A percentile compares a stretch with the other conserved stretches of the same genome.
Evolutionary conservation across 805 yeast genomes (phyloP).

Genomic region (Starmerella tilneyi): DNA sequence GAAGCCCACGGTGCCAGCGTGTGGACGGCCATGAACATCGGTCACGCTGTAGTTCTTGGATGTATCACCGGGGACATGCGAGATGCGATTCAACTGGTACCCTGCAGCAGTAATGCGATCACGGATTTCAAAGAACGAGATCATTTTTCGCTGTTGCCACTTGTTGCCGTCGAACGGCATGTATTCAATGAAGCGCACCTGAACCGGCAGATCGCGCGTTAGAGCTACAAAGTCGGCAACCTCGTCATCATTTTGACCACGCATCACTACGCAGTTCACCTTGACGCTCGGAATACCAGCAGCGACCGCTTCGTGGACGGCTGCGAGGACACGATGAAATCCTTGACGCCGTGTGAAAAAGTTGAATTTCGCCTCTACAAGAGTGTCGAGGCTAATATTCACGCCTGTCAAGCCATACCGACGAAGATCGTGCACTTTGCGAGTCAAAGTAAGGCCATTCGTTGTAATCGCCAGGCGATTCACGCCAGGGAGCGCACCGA

Average conservation of each 20-base stretch:
- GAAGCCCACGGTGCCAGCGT: constrained; percentile 41
- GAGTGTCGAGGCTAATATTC: constrained; percentile 42
- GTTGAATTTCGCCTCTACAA: constrained; percentile 42
- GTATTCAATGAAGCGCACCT: constrained; percentile 46
- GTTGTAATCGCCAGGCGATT: constrained; percentile 44
- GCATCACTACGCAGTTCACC: constrained; percentile 43
- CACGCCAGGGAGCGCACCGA: constrained; percentile 36
- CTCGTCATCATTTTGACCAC: constrained; percentile 44
- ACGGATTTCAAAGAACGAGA: constrained; percentile 39
- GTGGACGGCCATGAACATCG: constrained; percentile 25
- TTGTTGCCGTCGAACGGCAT: constrained; percentile 52
- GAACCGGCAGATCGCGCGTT: constrained; percentile 35
- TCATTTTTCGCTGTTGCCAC: constrained; percentile 40
- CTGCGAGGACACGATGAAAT: constrained; percentile 36
- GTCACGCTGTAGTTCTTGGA: constrained; percentile 39
- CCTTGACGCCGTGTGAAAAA: constrained; percentile 45
- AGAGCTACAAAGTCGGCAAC: constrained; percentile 39
- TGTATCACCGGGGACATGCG: constrained; percentile 37
- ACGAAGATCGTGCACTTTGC: constrained; percentile 39
- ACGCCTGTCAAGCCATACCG: constrained; percentile 39
- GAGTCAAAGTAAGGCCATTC: constrained; percentile 42
- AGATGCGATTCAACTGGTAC: constrained; percentile 13
- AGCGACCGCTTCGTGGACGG: constrained; percentile 38
- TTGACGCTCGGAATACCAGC: constrained; percentile 40
- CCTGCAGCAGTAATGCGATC: constrained; percentile 27